phyloP scores from a whole-genome alignment of 768 basidiomycete genomes.

The Heimioporus sp. region DNA sequence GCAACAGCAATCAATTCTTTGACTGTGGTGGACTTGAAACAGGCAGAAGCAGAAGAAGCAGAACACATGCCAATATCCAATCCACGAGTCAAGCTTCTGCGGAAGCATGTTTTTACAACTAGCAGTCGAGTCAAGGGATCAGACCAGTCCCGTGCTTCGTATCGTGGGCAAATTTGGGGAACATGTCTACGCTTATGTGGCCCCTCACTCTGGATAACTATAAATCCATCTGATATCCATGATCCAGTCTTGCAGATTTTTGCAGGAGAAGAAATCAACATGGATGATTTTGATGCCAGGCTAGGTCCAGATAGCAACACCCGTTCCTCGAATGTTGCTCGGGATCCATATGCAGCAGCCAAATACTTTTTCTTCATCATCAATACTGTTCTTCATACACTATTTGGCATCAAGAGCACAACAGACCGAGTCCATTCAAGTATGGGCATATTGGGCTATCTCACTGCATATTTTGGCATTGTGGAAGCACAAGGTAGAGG shows the following conservation, averaged over 20 bases:
- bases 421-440: not conserved
- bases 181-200: not conserved
- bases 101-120: constrained; percentile 25
- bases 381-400: not conserved
- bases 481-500: not conserved
- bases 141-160: constrained; percentile 27
- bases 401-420: not conserved
- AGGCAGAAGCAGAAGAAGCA: constrained; percentile 37
- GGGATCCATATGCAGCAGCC: constrained; percentile 1
- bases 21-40: constrained; percentile 26
- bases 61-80: constrained; percentile 19
- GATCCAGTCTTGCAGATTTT: not conserved
- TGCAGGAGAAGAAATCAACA: not conserved
- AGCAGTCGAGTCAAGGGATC: constrained; percentile 28
- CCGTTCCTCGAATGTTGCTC: not conserved
- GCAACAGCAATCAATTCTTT: constrained; percentile 21
- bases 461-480: not conserved
- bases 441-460: not conserved
- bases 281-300: not conserved
- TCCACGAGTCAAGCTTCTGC: constrained; percentile 22
- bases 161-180: not conserved
- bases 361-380: constrained; percentile 1
- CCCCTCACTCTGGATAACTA: not conserved
- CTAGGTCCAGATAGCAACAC: not conserved
- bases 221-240: not conserved